Percentiles rank a stretch among this genome's conserved stretches.
Conservation (phyloP, 345 rosid species). For the Eucalyptus tenuipes region DNA sequence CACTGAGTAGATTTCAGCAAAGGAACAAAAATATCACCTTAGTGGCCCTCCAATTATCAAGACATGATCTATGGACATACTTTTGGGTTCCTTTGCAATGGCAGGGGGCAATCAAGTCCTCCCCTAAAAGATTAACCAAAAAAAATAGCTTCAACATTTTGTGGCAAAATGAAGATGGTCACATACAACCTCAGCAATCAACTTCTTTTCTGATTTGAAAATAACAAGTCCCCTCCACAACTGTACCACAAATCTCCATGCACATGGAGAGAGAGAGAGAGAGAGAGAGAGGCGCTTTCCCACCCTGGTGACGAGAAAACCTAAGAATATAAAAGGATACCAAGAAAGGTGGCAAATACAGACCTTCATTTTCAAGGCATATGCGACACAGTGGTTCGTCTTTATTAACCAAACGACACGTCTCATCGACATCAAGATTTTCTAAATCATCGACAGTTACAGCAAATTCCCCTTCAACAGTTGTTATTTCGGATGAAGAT, state of each 20-base stretch:
- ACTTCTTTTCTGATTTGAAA: neutral
- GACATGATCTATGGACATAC: constrained; percentile 94
- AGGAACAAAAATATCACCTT: constrained; percentile 40
- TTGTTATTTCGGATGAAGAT: constrained; percentile 55
- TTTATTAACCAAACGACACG: constrained; percentile 46
- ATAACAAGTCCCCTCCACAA: neutral
- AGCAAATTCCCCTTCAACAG: constrained; percentile 28
- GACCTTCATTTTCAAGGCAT: constrained; percentile 94
- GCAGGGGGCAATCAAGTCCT: constrained; percentile 92
- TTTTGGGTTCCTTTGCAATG: constrained; percentile 98
- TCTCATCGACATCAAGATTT: constrained; percentile 48
- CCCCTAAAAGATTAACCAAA: constrained; percentile 37
- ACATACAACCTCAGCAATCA: neutral
- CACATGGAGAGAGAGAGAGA: neutral
- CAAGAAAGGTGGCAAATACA: neutral
- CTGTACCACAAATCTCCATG: neutral
- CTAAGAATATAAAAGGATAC: neutral
- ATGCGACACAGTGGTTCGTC: constrained; percentile 93
- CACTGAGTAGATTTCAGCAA: neutral
- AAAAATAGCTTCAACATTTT: neutral
- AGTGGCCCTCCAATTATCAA: constrained; percentile 97
- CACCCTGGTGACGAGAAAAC: neutral
- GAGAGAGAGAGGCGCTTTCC: neutral
- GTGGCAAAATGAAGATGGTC: neutral
- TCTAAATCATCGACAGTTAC: constrained; percentile 31